Base-by-base conservation (phyloP, 2,329 filamentous ascomycete genomes). In the Penicillium rolfsii region DNA sequence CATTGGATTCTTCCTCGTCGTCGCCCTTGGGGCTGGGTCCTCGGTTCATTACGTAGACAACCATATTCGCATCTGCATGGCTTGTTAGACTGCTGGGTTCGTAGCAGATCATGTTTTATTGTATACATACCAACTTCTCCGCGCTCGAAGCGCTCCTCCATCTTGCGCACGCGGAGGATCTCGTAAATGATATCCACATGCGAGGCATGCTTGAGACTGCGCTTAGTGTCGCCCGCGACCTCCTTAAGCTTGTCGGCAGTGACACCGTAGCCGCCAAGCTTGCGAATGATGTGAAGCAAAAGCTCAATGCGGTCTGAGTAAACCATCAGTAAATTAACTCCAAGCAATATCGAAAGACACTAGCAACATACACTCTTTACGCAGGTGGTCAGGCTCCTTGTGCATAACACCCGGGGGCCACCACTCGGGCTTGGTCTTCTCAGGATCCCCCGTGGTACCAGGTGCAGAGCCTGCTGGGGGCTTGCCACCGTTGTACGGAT, bases 401-500 rank as follows among this genome's bases (percentile, higher is more conserved):
- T 83, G 81, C 43, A 76, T 76, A 43, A 81, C 78, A 60, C 74
- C 74, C 38, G 71, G 62, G n/a, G 77, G 77, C 77, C 77, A 81
- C 75, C 75, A 80, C 12, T 75, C 73, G 8, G 80, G 80, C 64
- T 78, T 80, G 12, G 79, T 82, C 61, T 74, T 74, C 58, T 80
- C 76, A 4, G 77, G 75, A 60, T 82, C 78, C 1, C 74, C 73
- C 5, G 71, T 74, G 35, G 77, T 71, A 40, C 74, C 76, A 1
- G 74, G 73, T 1, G 75, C 71, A 28, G 75, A 74, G 48, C 71
- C 73, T 52, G 65, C 65, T 45, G 69, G 68, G 11, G 74, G 69
- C 61, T 72, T 73, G n/a, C 77, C 76, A 11, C 80, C 80, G 63
- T 82, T 82, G 67, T 82, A 82, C 9, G 80, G 81, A 67, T 81